Base-by-base conservation (phyloP, 2,329 filamentous ascomycete species). In the Pseudodiploospora longispora region DNA sequence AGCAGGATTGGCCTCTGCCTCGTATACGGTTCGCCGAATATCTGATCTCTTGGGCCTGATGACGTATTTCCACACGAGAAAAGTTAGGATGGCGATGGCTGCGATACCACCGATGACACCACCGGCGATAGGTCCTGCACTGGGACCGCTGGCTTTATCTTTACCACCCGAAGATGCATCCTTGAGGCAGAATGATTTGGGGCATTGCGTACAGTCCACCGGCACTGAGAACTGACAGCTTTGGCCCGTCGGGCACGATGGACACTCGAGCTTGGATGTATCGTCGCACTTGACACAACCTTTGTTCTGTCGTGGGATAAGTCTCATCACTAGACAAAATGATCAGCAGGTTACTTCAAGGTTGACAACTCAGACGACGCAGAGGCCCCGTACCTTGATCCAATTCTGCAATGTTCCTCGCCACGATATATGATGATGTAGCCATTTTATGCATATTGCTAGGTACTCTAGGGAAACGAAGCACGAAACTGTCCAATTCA, bases 101-200 rank as follows among this genome's bases (percentile, higher is more conserved):
- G 75, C 74, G 10, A 97, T 64, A 52, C 89, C 93, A 51, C 89
- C 93, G 36, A 97, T 70, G 7, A 96, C 89, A 52, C 91, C 91
- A 52, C 93, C 93, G 2, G 85, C 91, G 52, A 98, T 96, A 31
- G 87, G 87, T 36, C 90, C 90, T 2, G 83, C 72, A 54, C 87
- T 90, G 6, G 84, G 77, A 6, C 77, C 74, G 8, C 68, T 67
- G 33, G 56, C 58, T 37, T 52, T 49, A 10, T 46, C 43, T 30
- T 40, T 46, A 43, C 52, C 48, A 47, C 43, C 36, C 47, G 46
- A 28, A 9, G 44, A 38, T 12, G 46, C 44, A 10, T 64, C 59
- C 33, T 54, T 49, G 40, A 65, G 58, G 55, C 78, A 78, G 47
- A 74, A 58, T 10, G 71, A 69, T 43, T 63, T 63, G 6, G 71